These are phyloP conservation scores for Penicillium fuscoglaucum DNA, from an alignment of 2,329 filamentous ascomycete species.

Conservation along the genomic window DNA sequence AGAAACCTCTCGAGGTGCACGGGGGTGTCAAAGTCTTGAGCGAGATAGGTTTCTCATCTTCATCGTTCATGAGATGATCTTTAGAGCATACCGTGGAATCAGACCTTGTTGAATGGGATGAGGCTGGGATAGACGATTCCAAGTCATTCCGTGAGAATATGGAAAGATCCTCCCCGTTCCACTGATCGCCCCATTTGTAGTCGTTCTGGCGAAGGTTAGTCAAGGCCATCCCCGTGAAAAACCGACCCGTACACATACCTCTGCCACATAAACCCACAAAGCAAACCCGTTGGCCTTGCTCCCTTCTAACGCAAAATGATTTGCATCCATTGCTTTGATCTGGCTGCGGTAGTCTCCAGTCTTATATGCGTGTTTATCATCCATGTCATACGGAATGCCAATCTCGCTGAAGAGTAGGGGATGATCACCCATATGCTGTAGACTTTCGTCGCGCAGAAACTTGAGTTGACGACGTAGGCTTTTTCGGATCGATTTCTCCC, in stretches of 20 bases:
- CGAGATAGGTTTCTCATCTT: not conserved
- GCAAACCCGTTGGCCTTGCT: slow-evolving; percentile 81
- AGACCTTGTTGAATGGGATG: not conserved
- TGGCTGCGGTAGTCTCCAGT: slow-evolving; percentile 95
- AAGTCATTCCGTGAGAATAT: slow-evolving; percentile 85
- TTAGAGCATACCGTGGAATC: not conserved
- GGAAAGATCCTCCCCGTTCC: slow-evolving; percentile 96
- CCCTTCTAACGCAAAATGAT: slow-evolving; percentile 88
- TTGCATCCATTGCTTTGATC: slow-evolving; percentile 89
- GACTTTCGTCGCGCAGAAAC: slow-evolving; percentile 78
- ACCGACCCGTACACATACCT: slow-evolving; percentile 47
- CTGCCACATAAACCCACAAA: slow-evolving; percentile 80
- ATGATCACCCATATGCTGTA: slow-evolving; percentile 81
- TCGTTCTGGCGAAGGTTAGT: slow-evolving; percentile 61
- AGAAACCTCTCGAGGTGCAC: slow-evolving; percentile 57
- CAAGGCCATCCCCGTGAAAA: not conserved
- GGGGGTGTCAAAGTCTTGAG: slow-evolving; percentile 56
- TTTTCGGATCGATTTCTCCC: slow-evolving; percentile 90
- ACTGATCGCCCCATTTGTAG: slow-evolving; percentile 86
- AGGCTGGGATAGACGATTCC: slow-evolving; percentile 47
- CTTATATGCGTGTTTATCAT: slow-evolving; percentile 91
- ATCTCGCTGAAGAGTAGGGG: slow-evolving; percentile 92
- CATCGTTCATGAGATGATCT: not conserved
- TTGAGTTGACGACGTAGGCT: slow-evolving; percentile 85
- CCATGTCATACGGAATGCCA: slow-evolving; percentile 98